Evolutionary conservation across 2,329 filamentous ascomycete species (phyloP), one percentile per base, ranked within the genome.

Genomic region (Peltaster fructicola): DNA sequence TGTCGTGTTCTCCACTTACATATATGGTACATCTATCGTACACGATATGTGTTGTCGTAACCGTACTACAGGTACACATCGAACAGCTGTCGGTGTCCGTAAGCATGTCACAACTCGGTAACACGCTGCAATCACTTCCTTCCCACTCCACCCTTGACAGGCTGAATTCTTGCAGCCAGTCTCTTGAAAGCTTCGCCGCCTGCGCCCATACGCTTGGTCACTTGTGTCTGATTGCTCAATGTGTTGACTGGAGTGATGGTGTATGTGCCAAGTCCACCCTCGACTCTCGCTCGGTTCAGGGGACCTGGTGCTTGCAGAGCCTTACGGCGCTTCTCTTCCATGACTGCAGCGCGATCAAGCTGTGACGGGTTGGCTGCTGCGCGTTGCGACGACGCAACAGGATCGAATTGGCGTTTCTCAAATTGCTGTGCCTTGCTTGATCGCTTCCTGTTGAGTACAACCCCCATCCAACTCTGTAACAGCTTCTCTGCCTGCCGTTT

Each of bases 381-480:
- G 17, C 28, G 24, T 17, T 33, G 29, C 12, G 29, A 22, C 6
- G 31, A 24, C 7, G 45, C 47, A 20, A 56, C 56, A 33, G 68
- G 68, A 45, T 73, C 69, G 41, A 63, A 59, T 26, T 60, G 54
- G 37, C 68, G 62, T 24, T 65, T 60, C 60, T 92, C 88, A 55
- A 81, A 84, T 59, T 90, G 93, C 51, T 93, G 82, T 41, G 92
- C 82, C 32, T 79, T 91, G 38, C 82, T n/a, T n/a, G n/a, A n/a
- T n/a, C n/a, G n/a, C n/a, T n/a, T 73, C 57, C 90, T 85, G 28
- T 39, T 38, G 26, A 98, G 63, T 35, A 98, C 91, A 4, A 85
- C 84, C 19, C 88, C 66, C 36, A 82, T 92, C 88, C 88, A 98
- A 47, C 95, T 85, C 29, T 79, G 80, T 29, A 93, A 63, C n/a